Evolutionary conservation across 176 grass and related monocot species (phyloP), one percentile per base, ranked within the genome.

Genomic region (Carex scoparia): DNA sequence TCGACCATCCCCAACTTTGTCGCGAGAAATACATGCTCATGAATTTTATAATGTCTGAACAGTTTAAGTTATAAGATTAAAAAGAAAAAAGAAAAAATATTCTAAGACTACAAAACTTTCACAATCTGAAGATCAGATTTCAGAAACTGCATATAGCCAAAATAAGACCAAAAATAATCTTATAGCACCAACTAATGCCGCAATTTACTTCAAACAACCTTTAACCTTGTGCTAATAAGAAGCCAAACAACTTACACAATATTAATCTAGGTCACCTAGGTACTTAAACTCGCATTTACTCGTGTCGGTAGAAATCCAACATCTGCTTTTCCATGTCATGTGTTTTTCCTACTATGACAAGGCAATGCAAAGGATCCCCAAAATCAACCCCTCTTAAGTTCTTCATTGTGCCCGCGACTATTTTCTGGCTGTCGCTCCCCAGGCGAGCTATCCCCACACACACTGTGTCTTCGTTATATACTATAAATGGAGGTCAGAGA

Each of bases 241-340:
- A 23, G 23, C 23, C 23, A 23, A 23, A 23, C 23, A 23, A 23
- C 23, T 23, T 23, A 23, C 23, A 23, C 23, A 23, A 23, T 23
- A 23, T 23, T 23, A 23, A 23, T 23, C 23, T 23, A 23, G 23
- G 23, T 23, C 23, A 23, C 23, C 23, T 23, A 23, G 23, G 23
- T 23, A 23, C 23, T 23, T 23, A 23, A 23, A 23, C 23, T 23
- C 23, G 23, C 23, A 23, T 23, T 23, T 23, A 23, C 8, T 87
- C 84, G 14, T 87, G 86, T 66, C 67, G 80, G 84, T 94, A 92
- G 48, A 95, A 95, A 55, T 94, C 86, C 84, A 99, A 61, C 96
- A 99, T 94, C 88, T 95, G 91, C 53, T 94, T 85, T 90, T 99
- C 96, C 85, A 99, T 64, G 53, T 93, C 92, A 86, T 95, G 91